These are phyloP conservation scores for Boletellus sp. DNA, from an alignment of 1,284 basidiomycete genomes.

Conservation along the genomic window DNA sequence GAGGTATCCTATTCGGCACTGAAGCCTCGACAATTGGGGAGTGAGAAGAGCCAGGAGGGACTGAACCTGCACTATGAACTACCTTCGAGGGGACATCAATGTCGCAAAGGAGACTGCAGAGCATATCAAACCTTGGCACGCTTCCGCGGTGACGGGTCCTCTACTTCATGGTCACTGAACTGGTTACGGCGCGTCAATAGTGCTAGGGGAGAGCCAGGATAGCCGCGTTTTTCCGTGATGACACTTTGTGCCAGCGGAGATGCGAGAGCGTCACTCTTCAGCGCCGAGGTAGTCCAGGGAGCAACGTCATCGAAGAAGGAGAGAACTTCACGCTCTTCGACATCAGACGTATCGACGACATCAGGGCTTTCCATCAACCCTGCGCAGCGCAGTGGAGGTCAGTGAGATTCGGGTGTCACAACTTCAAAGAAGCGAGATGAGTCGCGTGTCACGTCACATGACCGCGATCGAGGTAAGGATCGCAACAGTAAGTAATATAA, in stretches of 20 bases:
- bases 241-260: slow-evolving; percentile 1
- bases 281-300: background rate
- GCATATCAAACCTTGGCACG: slow-evolving; percentile 27
- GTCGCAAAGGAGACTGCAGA: background rate
- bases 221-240: background rate
- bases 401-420: background rate
- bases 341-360: slow-evolving; percentile 59
- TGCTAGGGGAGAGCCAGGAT: background rate
- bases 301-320: slow-evolving; percentile 8
- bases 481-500: no score
- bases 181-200: background rate
- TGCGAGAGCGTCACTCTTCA: background rate
- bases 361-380: slow-evolving; percentile 36
- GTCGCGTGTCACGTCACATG: slow-evolving; percentile 20
- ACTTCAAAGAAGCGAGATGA: background rate
- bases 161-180: slow-evolving; percentile 11
- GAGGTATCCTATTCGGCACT: background rate
- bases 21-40: background rate
- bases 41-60: background rate
- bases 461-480: no score
- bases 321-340: slow-evolving; percentile 49
- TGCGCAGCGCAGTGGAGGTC: background rate
- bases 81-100: slow-evolving; percentile 21
- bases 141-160: slow-evolving; percentile 26
- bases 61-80: slow-evolving; percentile 8